Conservation (phyloP, 1,284 basidiomycete species). For the Boletus sp. region DNA sequence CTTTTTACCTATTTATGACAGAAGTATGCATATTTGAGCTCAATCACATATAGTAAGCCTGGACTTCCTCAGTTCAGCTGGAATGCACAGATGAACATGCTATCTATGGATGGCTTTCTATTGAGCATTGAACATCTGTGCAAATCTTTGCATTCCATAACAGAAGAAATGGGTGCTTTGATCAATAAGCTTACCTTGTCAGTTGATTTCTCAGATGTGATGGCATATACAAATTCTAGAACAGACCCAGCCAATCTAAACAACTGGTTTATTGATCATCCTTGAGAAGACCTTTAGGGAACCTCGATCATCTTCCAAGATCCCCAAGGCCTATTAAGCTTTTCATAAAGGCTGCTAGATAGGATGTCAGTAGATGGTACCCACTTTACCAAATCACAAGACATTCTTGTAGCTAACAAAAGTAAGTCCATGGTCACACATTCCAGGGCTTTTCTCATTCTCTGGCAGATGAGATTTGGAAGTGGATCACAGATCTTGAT, state of each 20-base stretch:
- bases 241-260: background rate
- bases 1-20: slow-evolving; percentile 5
- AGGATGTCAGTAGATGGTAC: background rate
- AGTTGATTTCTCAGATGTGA: background rate
- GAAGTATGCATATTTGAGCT: background rate
- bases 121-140: background rate
- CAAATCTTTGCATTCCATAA: background rate
- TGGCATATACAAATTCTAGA: slow-evolving; percentile 1
- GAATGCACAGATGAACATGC: background rate
- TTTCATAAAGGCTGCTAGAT: background rate
- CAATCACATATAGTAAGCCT: background rate
- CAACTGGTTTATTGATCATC: slow-evolving; percentile 3
- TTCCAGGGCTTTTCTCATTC: background rate
- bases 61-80: slow-evolving; percentile 8
- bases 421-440: background rate
- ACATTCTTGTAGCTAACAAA: background rate
- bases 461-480: background rate
- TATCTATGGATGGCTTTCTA: background rate
- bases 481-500: background rate
- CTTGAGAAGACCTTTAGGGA: background rate
- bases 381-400: background rate
- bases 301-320: background rate
- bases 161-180: background rate
- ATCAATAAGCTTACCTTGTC: background rate
- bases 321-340: background rate